A percentile compares a stretch with the other conserved stretches of the same genome.
Evolutionary conservation across 2,329 filamentous ascomycete species (phyloP).

Genomic region (Trichophyton simii): DNA sequence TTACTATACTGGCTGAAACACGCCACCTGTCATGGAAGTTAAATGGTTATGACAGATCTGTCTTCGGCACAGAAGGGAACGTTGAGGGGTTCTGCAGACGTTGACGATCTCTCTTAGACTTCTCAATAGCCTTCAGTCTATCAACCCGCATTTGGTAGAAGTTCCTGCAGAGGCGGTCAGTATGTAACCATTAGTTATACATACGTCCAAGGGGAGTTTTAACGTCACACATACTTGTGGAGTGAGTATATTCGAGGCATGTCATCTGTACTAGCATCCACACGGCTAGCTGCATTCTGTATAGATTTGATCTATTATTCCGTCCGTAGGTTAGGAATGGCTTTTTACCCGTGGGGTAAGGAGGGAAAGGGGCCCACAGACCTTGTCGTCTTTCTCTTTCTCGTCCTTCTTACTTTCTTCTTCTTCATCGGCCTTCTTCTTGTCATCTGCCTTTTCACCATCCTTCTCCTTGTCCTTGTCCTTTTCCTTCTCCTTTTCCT

Average conservation of each 20-base stretch:
- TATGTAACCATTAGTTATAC: not conserved
- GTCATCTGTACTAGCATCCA: constrained; percentile 39
- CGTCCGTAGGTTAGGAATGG: not conserved
- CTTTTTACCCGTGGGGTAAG: not conserved
- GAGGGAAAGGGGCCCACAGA: constrained; percentile 16
- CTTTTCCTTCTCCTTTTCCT: constrained; percentile 46
- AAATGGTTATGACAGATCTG: constrained; percentile 21
- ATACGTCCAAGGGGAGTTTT: not conserved
- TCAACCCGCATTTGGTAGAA: constrained; percentile 81
- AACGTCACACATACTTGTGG: constrained; percentile 49
- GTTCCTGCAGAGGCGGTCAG: constrained; percentile 39
- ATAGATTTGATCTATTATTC: constrained; percentile 34
- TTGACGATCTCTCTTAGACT: constrained; percentile 69
- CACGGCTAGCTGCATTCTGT: constrained; percentile 32
- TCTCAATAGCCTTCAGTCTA: constrained; percentile 63
- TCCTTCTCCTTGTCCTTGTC: constrained; percentile 25
- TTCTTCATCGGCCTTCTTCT: constrained; percentile 35
- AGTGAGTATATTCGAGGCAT: constrained; percentile 72
- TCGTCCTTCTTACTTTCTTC: constrained; percentile 22
- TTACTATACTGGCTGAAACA: not conserved
- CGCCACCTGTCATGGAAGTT: not conserved
- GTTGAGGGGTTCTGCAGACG: constrained; percentile 62
- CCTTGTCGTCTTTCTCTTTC: constrained; percentile 44
- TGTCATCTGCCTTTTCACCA: constrained; percentile 34
- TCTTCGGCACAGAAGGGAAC: constrained; percentile 75